Conservation (phyloP, 306 rosid species). For the Pachyrhizus erosus region DNA sequence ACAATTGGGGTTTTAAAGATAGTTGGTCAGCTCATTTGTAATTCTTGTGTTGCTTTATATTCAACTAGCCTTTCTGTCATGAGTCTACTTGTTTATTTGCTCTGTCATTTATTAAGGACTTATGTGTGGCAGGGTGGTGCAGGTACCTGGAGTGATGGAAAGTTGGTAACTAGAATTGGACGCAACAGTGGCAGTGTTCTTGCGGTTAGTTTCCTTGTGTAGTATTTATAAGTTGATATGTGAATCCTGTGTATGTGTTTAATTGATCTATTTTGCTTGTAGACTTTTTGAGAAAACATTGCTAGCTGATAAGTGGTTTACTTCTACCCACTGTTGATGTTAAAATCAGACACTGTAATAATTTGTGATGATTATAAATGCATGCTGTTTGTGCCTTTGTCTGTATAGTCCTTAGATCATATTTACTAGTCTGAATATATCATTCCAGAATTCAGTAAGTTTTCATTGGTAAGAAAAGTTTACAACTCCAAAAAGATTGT, state of each 20-base stretch:
- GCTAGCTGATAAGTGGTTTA: slow-evolving; percentile 8
- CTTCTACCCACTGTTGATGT: slow-evolving; percentile 8
- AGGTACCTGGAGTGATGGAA: slow-evolving; percentile 99
- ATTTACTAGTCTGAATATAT: neutral
- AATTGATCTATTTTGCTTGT: neutral
- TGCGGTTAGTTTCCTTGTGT: slow-evolving; percentile 60
- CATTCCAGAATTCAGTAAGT: no score
- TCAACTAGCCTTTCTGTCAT: slow-evolving; percentile 18
- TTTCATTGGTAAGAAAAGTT: no score
- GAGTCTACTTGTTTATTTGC: slow-evolving; percentile 35
- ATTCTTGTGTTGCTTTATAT: slow-evolving; percentile 28
- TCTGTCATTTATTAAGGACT: slow-evolving; percentile 75
- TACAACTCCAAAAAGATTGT: no score
- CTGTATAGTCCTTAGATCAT: neutral
- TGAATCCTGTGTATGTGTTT: neutral
- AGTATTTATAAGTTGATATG: slow-evolving; percentile 20
- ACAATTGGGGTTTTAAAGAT: slow-evolving; percentile 3
- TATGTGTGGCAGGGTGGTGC: slow-evolving; percentile 99
- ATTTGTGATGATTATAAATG: neutral
- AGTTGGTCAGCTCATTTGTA: slow-evolving; percentile 24
- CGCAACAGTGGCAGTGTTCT: slow-evolving; percentile 91
- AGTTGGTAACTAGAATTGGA: slow-evolving; percentile 93
- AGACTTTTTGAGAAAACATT: slow-evolving; percentile 9
- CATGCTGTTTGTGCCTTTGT: slow-evolving; percentile 20
- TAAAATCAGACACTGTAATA: neutral